phyloP scores from a whole-genome alignment of 129 eudicot species.

The Mikania micrantha region DNA sequence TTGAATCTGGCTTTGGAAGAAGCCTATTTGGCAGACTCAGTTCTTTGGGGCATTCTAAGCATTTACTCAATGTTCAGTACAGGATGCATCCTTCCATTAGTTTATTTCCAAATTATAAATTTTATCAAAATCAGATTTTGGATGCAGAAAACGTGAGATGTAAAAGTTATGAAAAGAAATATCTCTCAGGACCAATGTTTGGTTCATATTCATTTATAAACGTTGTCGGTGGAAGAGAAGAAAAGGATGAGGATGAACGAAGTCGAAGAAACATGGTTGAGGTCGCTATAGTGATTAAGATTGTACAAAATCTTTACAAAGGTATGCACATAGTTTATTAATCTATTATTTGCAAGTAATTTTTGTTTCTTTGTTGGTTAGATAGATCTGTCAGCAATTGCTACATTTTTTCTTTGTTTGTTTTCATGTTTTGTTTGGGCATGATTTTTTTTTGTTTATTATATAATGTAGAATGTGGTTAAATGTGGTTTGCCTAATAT shows the following conservation, averaged over 20 bases:
- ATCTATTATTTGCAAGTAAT: neutral
- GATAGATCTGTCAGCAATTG: no score
- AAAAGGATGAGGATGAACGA: slow-evolving; percentile 39
- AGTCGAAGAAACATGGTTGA: slow-evolving; percentile 67
- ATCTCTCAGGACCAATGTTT: slow-evolving; percentile 43
- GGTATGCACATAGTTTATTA: slow-evolving; percentile 30
- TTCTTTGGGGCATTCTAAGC: slow-evolving; percentile 38
- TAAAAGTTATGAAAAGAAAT: slow-evolving; percentile 25
- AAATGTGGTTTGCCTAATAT: no score
- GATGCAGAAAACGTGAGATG: slow-evolving; percentile 34
- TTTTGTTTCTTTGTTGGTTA: neutral
- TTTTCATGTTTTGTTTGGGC: no score
- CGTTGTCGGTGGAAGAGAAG: slow-evolving; percentile 58
- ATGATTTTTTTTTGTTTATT: no score
- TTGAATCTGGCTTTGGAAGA: slow-evolving; percentile 41
- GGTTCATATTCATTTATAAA: slow-evolving; percentile 52
- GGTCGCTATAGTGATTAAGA: slow-evolving; percentile 45
- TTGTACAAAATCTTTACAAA: slow-evolving; percentile 45
- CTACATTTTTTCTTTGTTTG: no score
- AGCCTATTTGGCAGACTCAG: slow-evolving; percentile 47
- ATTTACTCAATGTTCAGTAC: slow-evolving; percentile 38
- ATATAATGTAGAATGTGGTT: no score
- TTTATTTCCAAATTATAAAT: slow-evolving; percentile 34
- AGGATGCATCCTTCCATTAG: slow-evolving; percentile 56
- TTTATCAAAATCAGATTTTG: slow-evolving; percentile 31